phyloP scores from a whole-genome alignment of 129 eudicot genomes.

The Flaveria bidentis region DNA sequence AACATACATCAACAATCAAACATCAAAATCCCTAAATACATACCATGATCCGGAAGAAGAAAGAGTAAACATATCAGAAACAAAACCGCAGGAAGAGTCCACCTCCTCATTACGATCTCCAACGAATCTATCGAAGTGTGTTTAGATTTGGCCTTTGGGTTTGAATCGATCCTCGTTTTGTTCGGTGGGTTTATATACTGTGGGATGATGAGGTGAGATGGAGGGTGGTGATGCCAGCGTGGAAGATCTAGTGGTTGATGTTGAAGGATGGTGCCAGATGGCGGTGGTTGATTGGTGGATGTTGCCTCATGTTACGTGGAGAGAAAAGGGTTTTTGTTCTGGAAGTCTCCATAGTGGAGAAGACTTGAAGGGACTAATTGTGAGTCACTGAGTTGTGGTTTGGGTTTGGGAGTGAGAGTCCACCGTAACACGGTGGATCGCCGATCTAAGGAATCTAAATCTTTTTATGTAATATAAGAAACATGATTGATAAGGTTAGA shows the following conservation, averaged over 20 bases:
- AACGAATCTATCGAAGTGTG: not conserved
- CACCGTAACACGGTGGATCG: no score
- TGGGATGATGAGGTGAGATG: constrained; percentile 19
- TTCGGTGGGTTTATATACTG: constrained; percentile 34
- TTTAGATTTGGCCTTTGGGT: constrained; percentile 34
- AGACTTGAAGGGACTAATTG: no score
- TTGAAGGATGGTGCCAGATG: constrained; percentile 36
- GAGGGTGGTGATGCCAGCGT: constrained; percentile 40
- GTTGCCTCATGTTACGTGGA: constrained; percentile 55
- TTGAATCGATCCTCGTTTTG: constrained; percentile 17
- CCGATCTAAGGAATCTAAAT: no score
- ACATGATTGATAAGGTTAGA: no score
- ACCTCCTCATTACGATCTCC: constrained; percentile 71
- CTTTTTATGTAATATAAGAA: no score
- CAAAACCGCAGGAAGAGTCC: constrained; percentile 78
- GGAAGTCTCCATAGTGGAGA: no score
- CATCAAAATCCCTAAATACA: not conserved
- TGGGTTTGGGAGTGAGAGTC: no score
- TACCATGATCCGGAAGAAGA: constrained; percentile 97
- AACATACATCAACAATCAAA: not conserved
- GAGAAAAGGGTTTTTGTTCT: not conserved
- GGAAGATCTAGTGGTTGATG: constrained; percentile 58
- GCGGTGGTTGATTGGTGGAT: constrained; percentile 41
- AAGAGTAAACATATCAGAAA: constrained; percentile 75
- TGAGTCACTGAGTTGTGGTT: no score